These are phyloP conservation scores for Saccharata proteae DNA, from an alignment of 2,329 filamentous ascomycete species.

Conservation along the genomic window DNA sequence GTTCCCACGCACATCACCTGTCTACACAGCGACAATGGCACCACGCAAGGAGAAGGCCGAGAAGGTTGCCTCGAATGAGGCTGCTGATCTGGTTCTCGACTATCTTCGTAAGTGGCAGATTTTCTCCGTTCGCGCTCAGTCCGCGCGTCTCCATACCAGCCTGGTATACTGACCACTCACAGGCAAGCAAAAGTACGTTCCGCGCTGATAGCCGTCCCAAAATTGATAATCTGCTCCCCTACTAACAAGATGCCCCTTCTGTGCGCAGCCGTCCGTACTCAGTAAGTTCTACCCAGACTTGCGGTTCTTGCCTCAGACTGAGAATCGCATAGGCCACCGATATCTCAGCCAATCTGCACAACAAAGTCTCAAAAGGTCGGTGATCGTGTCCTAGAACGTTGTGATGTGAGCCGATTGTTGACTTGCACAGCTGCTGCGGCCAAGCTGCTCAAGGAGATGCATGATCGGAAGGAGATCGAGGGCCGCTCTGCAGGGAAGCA, in stretches of 20 bases:
- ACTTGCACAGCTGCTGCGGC: slow-evolving; percentile 38
- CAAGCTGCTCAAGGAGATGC: slow-evolving; percentile 51
- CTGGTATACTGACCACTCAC: too few relatives aligned
- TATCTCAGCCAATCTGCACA: slow-evolving; percentile 49
- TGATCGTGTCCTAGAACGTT: neutral
- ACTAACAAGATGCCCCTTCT: too few relatives aligned
- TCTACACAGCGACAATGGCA: too few relatives aligned
- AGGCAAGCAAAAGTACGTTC: slow-evolving; percentile 38
- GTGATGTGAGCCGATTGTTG: slow-evolving; percentile 3
- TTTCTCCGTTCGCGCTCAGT: slow-evolving; percentile 7
- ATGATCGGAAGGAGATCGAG: slow-evolving; percentile 47
- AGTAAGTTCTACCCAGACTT: slow-evolving; percentile 19
- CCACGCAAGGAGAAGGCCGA: slow-evolving; percentile 26
- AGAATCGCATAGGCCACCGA: slow-evolving; percentile 38
- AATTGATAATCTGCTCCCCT: too few relatives aligned
- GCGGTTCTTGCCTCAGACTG: too few relatives aligned
- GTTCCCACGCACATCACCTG: too few relatives aligned
- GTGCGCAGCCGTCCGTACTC: slow-evolving; percentile 43
- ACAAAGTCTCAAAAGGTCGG: slow-evolving; percentile 45
- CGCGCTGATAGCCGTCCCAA: too few relatives aligned
- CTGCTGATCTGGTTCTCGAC: slow-evolving; percentile 33
- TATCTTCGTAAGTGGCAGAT: slow-evolving; percentile 35
- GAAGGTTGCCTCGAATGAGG: slow-evolving; percentile 23
- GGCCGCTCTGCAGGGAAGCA: slow-evolving; percentile 50
- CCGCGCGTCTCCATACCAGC: slow-evolving; percentile 2